Conservation (phyloP, 2,329 filamentous ascomycete genomes). For the Clonostachys chloroleuca region DNA sequence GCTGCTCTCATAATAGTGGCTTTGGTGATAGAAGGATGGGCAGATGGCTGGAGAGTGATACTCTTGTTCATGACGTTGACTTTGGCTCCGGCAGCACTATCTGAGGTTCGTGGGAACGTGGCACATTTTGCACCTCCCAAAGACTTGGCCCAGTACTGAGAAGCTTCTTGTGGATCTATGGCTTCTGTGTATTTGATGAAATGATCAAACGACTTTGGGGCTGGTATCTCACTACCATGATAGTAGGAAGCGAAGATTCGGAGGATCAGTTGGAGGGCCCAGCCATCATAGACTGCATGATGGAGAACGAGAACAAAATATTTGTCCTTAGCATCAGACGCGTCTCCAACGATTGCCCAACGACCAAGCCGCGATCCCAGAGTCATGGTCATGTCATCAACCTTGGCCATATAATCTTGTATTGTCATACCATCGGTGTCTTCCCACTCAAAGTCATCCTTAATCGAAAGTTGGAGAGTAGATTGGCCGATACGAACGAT, state of each 20-base stretch:
- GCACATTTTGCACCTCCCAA: conserved; percentile 2
- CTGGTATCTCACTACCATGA: neutral
- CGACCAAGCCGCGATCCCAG: conserved; percentile 6
- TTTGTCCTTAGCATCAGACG: no score
- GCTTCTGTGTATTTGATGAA: conserved; percentile 32
- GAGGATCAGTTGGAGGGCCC: conserved; percentile 4
- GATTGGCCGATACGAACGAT: conserved; percentile 4
- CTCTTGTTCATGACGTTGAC: neutral
- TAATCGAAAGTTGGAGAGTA: conserved; percentile 2
- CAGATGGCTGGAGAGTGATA: conserved; percentile 1
- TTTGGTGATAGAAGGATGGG: neutral
- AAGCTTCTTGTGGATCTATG: conserved; percentile 6
- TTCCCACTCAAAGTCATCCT: conserved; percentile 1
- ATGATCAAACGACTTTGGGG: neutral
- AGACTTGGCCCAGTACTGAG: conserved; percentile 4
- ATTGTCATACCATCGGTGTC: neutral
- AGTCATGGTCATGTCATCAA: conserved; percentile 1
- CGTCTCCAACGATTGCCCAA: conserved; percentile 3
- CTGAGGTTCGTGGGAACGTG: neutral
- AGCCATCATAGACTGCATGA: conserved; percentile 11
- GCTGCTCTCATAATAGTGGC: conserved; percentile 7
- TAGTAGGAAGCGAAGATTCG: neutral
- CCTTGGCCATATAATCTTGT: neutral
- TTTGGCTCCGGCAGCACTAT: neutral
- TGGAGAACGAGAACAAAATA: conserved; percentile 9